These are phyloP conservation scores for Funneliformis caledonium DNA, from an alignment of 371 early-diverging fungal species.

Conservation along the genomic window DNA sequence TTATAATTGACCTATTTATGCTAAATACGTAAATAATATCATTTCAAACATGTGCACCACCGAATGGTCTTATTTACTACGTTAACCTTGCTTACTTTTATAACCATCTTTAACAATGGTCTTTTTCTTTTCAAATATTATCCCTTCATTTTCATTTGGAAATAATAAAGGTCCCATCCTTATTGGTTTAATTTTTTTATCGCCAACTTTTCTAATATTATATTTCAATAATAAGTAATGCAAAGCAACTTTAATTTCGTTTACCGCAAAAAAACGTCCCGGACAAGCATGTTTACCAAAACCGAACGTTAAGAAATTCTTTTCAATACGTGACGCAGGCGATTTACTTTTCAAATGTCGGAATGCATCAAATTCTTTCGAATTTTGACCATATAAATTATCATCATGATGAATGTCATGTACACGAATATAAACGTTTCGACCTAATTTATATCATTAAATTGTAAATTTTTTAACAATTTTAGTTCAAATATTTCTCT, in stretches of 20 bases:
- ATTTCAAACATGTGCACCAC: too few species aligned
- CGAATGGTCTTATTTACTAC: too few species aligned
- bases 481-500: too few species aligned
- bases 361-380: not conserved
- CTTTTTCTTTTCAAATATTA: not conserved
- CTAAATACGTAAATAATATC: too few species aligned
- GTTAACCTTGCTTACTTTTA: too few species aligned
- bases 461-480: too few species aligned
- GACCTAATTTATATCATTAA: too few species aligned
- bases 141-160: not conserved
- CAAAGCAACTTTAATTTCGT: constrained; percentile 50
- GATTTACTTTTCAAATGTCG: constrained; percentile 40
- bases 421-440: constrained; percentile 46
- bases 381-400: not conserved
- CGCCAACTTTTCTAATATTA: not conserved
- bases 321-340: constrained; percentile 48
- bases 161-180: not conserved
- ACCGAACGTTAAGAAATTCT: constrained; percentile 55
- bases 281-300: constrained; percentile 60
- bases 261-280: constrained; percentile 56
- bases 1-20: too few species aligned
- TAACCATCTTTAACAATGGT: too few species aligned
- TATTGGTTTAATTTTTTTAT: not conserved
- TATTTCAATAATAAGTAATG: not conserved
- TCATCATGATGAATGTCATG: constrained; percentile 42